A percentile compares a stretch with the other conserved stretches of the same genome.
These are phyloP conservation scores for Monosporascus ibericus DNA, from an alignment of 2,329 filamentous ascomycete genomes.

Conservation along the genomic window DNA sequence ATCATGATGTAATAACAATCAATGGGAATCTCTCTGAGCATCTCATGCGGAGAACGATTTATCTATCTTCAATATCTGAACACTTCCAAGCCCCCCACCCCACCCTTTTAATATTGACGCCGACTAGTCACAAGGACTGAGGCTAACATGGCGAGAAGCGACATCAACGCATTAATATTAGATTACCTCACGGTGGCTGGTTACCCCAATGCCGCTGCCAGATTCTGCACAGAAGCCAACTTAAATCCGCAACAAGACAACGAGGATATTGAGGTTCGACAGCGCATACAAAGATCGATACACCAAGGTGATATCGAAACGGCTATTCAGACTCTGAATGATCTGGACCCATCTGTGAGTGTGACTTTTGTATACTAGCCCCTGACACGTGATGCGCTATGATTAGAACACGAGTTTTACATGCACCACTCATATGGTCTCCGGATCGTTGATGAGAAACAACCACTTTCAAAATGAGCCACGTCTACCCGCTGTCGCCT, in stretches of 20 bases:
- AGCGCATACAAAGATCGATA: conserved; percentile 79
- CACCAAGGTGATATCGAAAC: conserved; percentile 78
- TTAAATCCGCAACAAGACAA: conserved; percentile 67
- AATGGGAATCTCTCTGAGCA: conserved; percentile 99
- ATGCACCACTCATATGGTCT: conserved; percentile 99
- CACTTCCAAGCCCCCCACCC: conserved; percentile 5
- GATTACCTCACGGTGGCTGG: conserved; percentile 96
- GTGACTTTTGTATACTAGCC: not conserved
- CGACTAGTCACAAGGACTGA: not conserved
- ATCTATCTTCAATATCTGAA: conserved; percentile 21
- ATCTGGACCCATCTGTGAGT: conserved; percentile 84
- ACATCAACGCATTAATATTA: conserved; percentile 92
- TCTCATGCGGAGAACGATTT: conserved; percentile 82
- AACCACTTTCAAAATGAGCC: conserved; percentile 68
- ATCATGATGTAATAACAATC: conserved; percentile 59
- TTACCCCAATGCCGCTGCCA: conserved; percentile 85
- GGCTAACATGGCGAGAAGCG: conserved; percentile 46
- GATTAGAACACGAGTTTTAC: conserved; percentile 88
- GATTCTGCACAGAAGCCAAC: conserved; percentile 92
- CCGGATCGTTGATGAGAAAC: conserved; percentile 86
- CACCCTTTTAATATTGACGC: conserved; percentile 5
- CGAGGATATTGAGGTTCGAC: conserved; percentile 68
- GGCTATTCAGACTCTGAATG: conserved; percentile 83
- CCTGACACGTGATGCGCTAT: conserved; percentile 45
- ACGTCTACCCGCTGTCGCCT: conserved; percentile 3